Conservation (phyloP, 2,329 filamentous ascomycete species). For the Cytospora schulzeri region DNA sequence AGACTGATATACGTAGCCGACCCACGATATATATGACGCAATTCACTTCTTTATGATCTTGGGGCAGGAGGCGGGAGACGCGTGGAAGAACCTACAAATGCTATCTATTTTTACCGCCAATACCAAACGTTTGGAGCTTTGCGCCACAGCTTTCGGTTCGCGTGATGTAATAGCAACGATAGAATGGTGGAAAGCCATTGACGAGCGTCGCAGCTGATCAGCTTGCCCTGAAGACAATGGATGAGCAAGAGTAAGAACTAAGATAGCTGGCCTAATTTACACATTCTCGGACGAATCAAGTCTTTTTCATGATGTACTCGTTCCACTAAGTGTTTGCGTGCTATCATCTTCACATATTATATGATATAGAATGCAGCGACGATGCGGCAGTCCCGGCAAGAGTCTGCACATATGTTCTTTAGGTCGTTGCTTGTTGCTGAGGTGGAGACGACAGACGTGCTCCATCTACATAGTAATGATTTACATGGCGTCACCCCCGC, state of each 20-base stretch:
- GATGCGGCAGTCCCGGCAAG: not conserved
- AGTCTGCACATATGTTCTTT: not conserved
- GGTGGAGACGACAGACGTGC: not conserved
- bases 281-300: not conserved
- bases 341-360: not conserved
- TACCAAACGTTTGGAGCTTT: not conserved
- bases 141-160: not conserved
- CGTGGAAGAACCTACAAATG: not conserved
- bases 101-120: not conserved
- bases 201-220: not conserved
- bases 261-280: not conserved
- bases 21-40: conserved; percentile 22
- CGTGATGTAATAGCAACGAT: not conserved
- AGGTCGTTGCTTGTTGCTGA: not conserved
- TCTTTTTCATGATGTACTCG: not conserved
- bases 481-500: not conserved
- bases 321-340: too few species aligned
- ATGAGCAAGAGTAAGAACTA: not conserved
- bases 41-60: conserved; percentile 4
- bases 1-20: conserved; percentile 21
- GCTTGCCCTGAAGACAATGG: not conserved
- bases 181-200: not conserved
- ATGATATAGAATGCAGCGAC: not conserved
- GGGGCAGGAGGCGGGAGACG: not conserved
- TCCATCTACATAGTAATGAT: not conserved